Evolutionary conservation across 495 filamentous ascomycete species (phyloP), one percentile per base, ranked within the genome.

Genomic region (Parathielavia appendiculata): DNA sequence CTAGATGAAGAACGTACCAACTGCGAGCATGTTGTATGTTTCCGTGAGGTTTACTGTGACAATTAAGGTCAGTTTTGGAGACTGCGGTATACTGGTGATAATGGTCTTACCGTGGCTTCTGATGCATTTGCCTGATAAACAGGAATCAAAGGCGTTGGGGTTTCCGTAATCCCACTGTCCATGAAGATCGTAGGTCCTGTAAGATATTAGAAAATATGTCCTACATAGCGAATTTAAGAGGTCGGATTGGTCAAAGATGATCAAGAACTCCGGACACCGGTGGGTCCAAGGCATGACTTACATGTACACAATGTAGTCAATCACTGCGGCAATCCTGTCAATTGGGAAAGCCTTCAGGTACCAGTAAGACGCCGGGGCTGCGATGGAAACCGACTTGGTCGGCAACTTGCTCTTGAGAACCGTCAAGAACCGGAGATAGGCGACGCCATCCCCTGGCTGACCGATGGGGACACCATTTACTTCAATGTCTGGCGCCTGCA

Each of bases 1-100:
- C n/a, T n/a, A n/a, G n/a, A n/a, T n/a, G n/a, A n/a, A n/a, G n/a
- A n/a, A n/a, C n/a, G n/a, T n/a, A n/a, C n/a, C n/a, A n/a, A n/a
- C n/a, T n/a, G n/a, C n/a, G n/a, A n/a, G n/a, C n/a, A 71, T 64
- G n/a, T 64, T 36, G 22, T 51, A 35, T 0, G 73, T 78, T 62
- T 78, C 74, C 3, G 76, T 79, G n/a, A 59, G n/a, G 54, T 80
- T 80, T 34, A 77, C n/a, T n/a, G n/a, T n/a, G n/a, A n/a, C n/a
- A n/a, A n/a, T n/a, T n/a, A n/a, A n/a, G n/a, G n/a, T n/a, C n/a
- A n/a, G n/a, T n/a, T n/a, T n/a, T n/a, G n/a, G n/a, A n/a, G n/a
- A n/a, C n/a, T n/a, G n/a, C n/a, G n/a, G n/a, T n/a, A n/a, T n/a
- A n/a, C n/a, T n/a, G n/a, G n/a, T n/a, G n/a, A n/a, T n/a, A n/a